Evolutionary conservation across 1,284 basidiomycete species (phyloP).

Genomic region (Porphyrellus sp.): DNA sequence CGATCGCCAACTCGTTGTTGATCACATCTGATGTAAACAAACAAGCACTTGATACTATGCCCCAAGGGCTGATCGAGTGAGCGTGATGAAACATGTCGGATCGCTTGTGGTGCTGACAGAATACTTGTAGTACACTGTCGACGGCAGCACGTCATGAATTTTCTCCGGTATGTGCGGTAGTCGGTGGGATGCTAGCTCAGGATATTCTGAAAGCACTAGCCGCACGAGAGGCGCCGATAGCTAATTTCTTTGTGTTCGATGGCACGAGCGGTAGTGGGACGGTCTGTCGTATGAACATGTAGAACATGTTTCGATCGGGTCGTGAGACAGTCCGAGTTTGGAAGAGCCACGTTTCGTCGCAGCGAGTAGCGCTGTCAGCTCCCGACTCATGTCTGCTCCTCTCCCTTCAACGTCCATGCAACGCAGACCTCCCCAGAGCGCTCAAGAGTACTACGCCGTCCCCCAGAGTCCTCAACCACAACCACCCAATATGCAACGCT

Average conservation of each 20-base stretch:
- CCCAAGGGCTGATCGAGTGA: conserved; percentile 60
- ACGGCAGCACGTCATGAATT: conserved; percentile 81
- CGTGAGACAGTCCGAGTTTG: conserved; percentile 26
- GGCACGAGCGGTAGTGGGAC: conserved; percentile 76
- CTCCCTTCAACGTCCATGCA: conserved; percentile 32
- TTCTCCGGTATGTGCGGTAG: conserved; percentile 85
- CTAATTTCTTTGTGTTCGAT: conserved; percentile 90
- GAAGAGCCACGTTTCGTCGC: conserved; percentile 27
- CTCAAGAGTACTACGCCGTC: conserved; percentile 46
- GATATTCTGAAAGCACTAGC: conserved; percentile 91
- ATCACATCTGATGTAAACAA: conserved; percentile 65
- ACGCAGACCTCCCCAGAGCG: conserved; percentile 27
- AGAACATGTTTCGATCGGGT: conserved; percentile 1
- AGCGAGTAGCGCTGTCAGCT: conserved; percentile 7
- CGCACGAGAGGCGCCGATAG: conserved; percentile 86
- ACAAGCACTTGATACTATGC: conserved; percentile 55
- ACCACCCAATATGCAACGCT: conserved; percentile 28
- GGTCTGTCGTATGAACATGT: conserved; percentile 55
- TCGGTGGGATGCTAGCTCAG: conserved; percentile 93
- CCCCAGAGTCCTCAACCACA: conserved; percentile 46
- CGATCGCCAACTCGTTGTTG: conserved; percentile 60
- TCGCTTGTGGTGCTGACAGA: conserved; percentile 6
- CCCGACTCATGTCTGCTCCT: conserved; percentile 8
- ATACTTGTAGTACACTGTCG: conserved; percentile 50
- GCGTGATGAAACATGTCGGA: conserved; percentile 3